Evolutionary conservation across 768 basidiomycete species (phyloP).

Genomic region (Tricholoma sp.): DNA sequence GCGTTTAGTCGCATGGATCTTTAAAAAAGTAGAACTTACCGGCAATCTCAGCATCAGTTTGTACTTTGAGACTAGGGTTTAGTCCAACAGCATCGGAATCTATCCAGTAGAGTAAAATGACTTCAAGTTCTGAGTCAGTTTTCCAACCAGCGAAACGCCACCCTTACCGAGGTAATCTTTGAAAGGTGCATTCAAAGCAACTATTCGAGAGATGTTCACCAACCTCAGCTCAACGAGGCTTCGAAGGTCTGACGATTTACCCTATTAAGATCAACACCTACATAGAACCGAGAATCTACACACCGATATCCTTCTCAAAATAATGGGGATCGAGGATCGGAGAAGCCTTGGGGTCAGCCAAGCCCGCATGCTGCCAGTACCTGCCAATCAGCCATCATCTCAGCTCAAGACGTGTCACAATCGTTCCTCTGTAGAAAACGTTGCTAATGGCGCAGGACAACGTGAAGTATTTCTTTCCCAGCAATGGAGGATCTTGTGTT

Average conservation of each 20-base stretch:
- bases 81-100: constrained; percentile 15
- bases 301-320: constrained; percentile 38
- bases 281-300: not conserved
- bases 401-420: constrained; percentile 20
- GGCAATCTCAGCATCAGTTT: constrained; percentile 30
- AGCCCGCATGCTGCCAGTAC: constrained; percentile 22
- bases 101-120: not conserved
- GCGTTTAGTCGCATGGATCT: not conserved
- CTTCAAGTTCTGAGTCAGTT: not conserved
- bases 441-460: constrained; percentile 35
- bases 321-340: constrained; percentile 38
- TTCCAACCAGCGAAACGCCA: not conserved
- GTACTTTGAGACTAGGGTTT: constrained; percentile 27
- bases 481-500: constrained; percentile 25
- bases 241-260: constrained; percentile 9
- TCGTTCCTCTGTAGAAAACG: constrained; percentile 42
- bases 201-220: constrained; percentile 15
- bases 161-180: constrained; percentile 14
- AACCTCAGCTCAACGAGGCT: constrained; percentile 12
- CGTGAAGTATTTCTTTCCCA: constrained; percentile 39
- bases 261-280: not conserved
- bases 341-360: constrained; percentile 26
- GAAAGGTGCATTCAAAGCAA: constrained; percentile 14
- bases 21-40: constrained; percentile 12
- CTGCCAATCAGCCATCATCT: not conserved